Base-by-base conservation (phyloP, 352 stramenopile species). In the Albugo laibachii region DNA sequence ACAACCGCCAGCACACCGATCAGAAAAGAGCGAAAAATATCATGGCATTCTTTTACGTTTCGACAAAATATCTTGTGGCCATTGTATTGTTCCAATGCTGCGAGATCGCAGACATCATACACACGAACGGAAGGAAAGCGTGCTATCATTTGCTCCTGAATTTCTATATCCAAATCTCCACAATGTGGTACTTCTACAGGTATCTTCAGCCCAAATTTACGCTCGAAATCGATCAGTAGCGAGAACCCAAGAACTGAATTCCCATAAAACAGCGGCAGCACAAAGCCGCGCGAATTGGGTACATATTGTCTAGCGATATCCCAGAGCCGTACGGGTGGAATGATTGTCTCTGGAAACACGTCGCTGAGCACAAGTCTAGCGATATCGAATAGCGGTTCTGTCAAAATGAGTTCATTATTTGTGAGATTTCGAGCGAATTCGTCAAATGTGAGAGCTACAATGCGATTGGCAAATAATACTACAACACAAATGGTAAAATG, bases 151-250 rank as follows among this genome's bases (percentile, higher is more conserved):
- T 43, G 48, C 35, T 62, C 53, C 21, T 61, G 55, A 35, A 77
- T 62, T 13, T 53, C 47, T 21, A 58, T 46, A 41, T 58, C 56
- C 14, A 85, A 71, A 52, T 83, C 69, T 8, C 69, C 68, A 36
- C 73, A 85, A 43, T 83, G 69, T 13, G 69, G 69, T 13, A 83
- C 58, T 42, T 83, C 70, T 47, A 80, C 75, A 13, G 72, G 69
- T 21, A 85, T 13, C 20, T 75, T 52, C 15, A 83, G 55, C 1
- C 63, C 54, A 36, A 81, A 54, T 13, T 43, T 59, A n/a, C 70
- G 67, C 11, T 83, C 50, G 47, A 79, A 64, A 45, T 79, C 56
- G 46, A 85, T 65, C 3, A 31, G 24, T 13, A 77, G 53, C 18
- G 73, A 85, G 19, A 79, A 55, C 20, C 73, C 73, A 1, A 83